Evolutionary conservation across 257 asterid genomes (phyloP).

Genomic region (Petrea volubilis): DNA sequence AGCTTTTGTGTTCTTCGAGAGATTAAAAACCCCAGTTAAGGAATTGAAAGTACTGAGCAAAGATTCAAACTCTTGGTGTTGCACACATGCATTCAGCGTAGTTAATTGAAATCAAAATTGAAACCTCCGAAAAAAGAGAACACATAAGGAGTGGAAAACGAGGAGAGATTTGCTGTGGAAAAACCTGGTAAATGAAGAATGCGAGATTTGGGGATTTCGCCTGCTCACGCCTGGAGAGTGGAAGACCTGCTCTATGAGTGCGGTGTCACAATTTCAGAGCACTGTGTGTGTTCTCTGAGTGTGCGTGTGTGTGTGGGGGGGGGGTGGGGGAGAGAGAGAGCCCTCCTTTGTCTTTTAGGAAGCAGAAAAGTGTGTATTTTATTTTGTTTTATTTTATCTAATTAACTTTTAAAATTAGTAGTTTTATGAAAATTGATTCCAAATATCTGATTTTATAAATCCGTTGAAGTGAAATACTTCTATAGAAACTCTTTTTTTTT

Average conservation of each 20-base stretch:
- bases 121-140: not conserved
- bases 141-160: not conserved
- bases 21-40: not conserved
- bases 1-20: constrained; percentile 4
- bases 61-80: no score
- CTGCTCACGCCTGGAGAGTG: constrained; percentile 12
- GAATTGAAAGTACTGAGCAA: no score
- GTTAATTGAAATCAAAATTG: not conserved
- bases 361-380: no score
- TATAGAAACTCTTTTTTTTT: no score
- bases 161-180: not conserved
- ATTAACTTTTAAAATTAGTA: no score
- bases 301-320: no score
- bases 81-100: constrained; percentile 9
- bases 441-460: no score
- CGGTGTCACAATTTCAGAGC: not conserved
- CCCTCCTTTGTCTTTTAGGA: not conserved
- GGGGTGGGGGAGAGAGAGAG: not conserved
- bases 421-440: no score
- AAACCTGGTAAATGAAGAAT: constrained; percentile 23
- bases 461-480: no score
- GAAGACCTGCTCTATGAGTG: not conserved
- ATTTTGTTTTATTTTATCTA: no score
- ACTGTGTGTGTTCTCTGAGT: not conserved
- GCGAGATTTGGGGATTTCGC: not conserved